Base-by-base conservation (phyloP, 768 basidiomycete species). In the Hygrocybe coccinea region DNA sequence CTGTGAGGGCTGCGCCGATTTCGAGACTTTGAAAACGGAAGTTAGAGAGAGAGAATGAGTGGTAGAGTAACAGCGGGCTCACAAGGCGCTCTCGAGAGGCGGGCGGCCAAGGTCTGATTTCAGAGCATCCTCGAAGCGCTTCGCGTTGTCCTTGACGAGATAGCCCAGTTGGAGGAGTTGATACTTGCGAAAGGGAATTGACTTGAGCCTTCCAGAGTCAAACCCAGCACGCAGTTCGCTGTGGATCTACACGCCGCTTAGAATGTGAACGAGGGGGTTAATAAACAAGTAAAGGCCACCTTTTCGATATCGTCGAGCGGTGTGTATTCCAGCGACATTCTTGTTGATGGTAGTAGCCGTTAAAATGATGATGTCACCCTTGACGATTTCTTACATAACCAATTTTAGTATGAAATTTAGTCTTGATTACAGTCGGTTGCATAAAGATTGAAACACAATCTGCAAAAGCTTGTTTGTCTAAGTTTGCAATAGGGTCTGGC, bases 81-180 rank as follows among this genome's bases (percentile, higher is more conserved):
- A 74, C 73, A 89, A 76, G 52, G 79, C 69, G 3, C 74, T 71
- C 66, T 94, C 91, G 8, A 82, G 62, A 2, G 68, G 41, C 0
- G 84, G 85, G 45, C 88, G 76, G 3, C 84, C 83, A 12, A 94
- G 71, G 64, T 94, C 91, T 5, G 67, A 57, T 1, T 69, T 66
- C 57, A 91, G 65, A 0, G 90, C 76, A 22, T 80, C 75, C 41
- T 80, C 76, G 62, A 92, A 80, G 14, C 72, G 79, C 34, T 79
- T 70, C 17, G 71, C 62, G 65, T 94, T 91, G 69, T 94, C 90
- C 65, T 88, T 77, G 62, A 91, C 29, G 60, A 89, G 70, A 65
- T 89, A 87, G 7, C 78, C 83, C 11, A 94, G 78, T 63, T 85
- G 81, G n/a, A 84, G 76, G 22, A 94, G 75, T 70, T 91, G 89